Conservation (phyloP, 768 basidiomycete genomes). For the Boletus pseudopeckii region DNA sequence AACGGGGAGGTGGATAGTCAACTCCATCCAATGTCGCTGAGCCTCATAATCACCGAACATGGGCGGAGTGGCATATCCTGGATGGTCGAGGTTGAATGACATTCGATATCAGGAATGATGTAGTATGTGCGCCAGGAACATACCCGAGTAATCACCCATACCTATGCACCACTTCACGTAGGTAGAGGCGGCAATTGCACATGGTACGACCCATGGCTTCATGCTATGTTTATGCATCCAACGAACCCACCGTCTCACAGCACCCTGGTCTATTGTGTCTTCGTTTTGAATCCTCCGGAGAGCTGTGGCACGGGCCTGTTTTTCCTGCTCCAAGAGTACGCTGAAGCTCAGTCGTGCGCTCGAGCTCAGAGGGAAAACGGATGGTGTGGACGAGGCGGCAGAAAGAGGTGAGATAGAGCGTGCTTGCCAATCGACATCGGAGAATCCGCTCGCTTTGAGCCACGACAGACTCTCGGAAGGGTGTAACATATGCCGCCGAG, state of each 20-base stretch:
- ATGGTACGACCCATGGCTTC: constrained; percentile 57
- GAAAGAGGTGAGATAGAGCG: constrained; percentile 46
- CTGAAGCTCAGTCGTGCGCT: constrained; percentile 39
- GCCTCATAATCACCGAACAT: constrained; percentile 94
- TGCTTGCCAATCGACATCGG: constrained; percentile 40
- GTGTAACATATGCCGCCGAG: constrained; percentile 64
- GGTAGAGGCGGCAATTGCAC: constrained; percentile 48
- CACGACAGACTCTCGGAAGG: constrained; percentile 56
- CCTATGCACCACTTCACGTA: constrained; percentile 69
- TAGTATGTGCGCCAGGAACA: constrained; percentile 20
- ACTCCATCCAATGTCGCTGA: constrained; percentile 93
- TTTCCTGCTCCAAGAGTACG: constrained; percentile 38
- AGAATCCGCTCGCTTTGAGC: constrained; percentile 45
- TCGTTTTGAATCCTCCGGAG: constrained; percentile 14
- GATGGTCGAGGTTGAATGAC: background rate
- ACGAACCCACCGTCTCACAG: constrained; percentile 63
- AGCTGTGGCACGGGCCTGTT: constrained; percentile 11
- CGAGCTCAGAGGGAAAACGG: constrained; percentile 22
- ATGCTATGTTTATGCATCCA: constrained; percentile 77
- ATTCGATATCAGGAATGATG: background rate
- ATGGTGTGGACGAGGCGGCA: constrained; percentile 27
- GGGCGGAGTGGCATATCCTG: constrained; percentile 69
- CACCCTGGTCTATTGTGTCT: constrained; percentile 30
- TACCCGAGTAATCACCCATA: constrained; percentile 81
- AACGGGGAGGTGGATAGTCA: constrained; percentile 74